Conservation (phyloP, 1,139 yeast genomes). For the Yamadazyma mexicana region DNA sequence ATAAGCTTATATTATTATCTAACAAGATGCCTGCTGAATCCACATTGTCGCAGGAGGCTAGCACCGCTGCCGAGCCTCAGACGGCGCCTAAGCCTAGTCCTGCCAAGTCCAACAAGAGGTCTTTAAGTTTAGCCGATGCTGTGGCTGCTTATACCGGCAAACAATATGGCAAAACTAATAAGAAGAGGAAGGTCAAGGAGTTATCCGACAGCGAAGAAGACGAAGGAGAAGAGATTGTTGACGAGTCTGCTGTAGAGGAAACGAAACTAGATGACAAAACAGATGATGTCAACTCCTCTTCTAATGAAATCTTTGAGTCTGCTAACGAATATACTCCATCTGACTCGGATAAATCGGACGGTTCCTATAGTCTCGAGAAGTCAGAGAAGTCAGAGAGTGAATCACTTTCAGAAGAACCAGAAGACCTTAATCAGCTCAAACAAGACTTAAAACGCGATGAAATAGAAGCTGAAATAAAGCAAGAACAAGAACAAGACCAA, state of each 20-base stretch:
- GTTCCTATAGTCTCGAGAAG: constrained; percentile 10
- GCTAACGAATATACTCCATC: constrained; percentile 15
- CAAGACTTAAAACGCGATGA: constrained; percentile 35
- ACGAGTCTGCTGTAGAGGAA: constrained; percentile 2
- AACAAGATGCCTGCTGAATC: constrained; percentile 13
- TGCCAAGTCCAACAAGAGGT: constrained; percentile 24
- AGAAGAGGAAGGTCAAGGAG: constrained; percentile 22
- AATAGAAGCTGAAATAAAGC: constrained; percentile 21
- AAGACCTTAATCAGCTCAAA: constrained; percentile 32
- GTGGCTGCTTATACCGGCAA: constrained; percentile 60
- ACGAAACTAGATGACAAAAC: constrained; percentile 11
- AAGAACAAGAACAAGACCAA: constrained; percentile 10
- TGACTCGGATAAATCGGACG: constrained; percentile 13
- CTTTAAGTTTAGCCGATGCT: constrained; percentile 60
- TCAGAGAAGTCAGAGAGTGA: constrained; percentile 12
- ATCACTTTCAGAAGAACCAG: constrained; percentile 23
- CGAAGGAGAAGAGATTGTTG: constrained; percentile 26
- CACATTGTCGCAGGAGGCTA: constrained; percentile 5
- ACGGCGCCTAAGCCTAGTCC: constrained; percentile 1
- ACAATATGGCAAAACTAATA: constrained; percentile 36
- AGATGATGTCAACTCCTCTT: constrained; percentile 2
- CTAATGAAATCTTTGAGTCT: constrained; percentile 14
- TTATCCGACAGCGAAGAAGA: constrained; percentile 24
- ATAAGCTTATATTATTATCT: constrained; percentile 41
- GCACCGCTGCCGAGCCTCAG: neutral